phyloP scores from a whole-genome alignment of 306 rosid species.

The Delonix regia region DNA sequence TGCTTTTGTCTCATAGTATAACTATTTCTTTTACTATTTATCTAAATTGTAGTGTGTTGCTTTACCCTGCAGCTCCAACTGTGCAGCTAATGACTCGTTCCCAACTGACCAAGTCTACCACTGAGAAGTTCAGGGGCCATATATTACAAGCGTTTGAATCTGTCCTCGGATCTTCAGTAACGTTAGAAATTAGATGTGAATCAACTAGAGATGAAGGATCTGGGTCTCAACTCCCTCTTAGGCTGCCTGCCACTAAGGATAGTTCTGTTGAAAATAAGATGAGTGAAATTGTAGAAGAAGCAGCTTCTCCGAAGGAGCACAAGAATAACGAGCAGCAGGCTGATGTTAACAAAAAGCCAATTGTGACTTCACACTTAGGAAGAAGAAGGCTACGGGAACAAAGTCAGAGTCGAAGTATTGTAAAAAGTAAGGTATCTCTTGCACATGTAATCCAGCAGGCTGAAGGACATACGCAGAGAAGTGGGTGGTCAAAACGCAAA shows the following conservation, averaged over 20 bases:
- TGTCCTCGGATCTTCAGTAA: slow-evolving; percentile 77
- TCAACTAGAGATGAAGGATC: slow-evolving; percentile 53
- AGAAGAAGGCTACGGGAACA: slow-evolving; percentile 58
- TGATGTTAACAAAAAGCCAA: slow-evolving; percentile 51
- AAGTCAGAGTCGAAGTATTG: slow-evolving; percentile 78
- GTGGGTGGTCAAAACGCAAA: slow-evolving; percentile 83
- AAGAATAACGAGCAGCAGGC: slow-evolving; percentile 45
- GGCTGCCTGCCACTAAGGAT: slow-evolving; percentile 53
- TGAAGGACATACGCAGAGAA: slow-evolving; percentile 68
- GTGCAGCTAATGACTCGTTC: slow-evolving; percentile 83
- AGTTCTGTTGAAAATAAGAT: slow-evolving; percentile 50
- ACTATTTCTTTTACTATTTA: neutral
- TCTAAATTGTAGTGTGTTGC: slow-evolving; percentile 34
- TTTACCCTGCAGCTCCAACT: slow-evolving; percentile 78
- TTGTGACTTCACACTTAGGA: slow-evolving; percentile 40
- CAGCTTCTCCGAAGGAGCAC: slow-evolving; percentile 61
- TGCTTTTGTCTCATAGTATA: neutral
- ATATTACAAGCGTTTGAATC: slow-evolving; percentile 82
- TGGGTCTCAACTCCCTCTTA: slow-evolving; percentile 51
- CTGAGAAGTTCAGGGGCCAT: slow-evolving; percentile 77
- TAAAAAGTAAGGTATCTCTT: slow-evolving; percentile 91
- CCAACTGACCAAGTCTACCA: slow-evolving; percentile 74
- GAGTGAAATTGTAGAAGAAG: slow-evolving; percentile 84
- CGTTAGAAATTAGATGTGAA: slow-evolving; percentile 84
- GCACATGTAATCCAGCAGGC: slow-evolving; percentile 99